Evolutionary conservation across 2,329 filamentous ascomycete genomes (phyloP), one percentile per base, ranked within the genome.

Genomic region (Periconia sp.): DNA sequence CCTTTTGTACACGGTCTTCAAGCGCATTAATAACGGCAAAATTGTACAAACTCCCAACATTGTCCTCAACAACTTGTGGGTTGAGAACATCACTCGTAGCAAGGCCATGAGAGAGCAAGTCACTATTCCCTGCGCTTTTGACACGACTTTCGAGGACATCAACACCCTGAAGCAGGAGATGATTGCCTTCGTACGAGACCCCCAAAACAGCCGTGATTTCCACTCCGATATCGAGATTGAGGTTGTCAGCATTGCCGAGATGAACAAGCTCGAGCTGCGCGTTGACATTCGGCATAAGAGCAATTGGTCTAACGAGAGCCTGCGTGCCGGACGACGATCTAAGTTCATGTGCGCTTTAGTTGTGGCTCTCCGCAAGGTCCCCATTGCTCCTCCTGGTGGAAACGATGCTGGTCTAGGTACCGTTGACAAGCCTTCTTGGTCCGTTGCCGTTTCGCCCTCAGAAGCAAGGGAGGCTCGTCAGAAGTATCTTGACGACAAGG

Each of bases 311-410:
- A 79, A 96, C 70, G 92, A 96, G 56, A 79, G 82, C 1, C 80
- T 96, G 28, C 87, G 92, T 28, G 86, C 86, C 13, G 81, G 87
- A 5, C 85, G 92, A 38, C 85, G 92, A 48, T 95, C 88, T 68
- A 97, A 96, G 72, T 97, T 99, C 74, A 95, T 97, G 85, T 96
- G 92, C 65, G 94, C 94, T 1, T 77, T 99, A 45, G 86, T 94
- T 4, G 72, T 91, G 7, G 91, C 92, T 3, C 75, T 96, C 45
- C 88, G 90, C 72, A 91, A 87, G 73, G 80, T 99, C 13, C 92
- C 92, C 8, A 92, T 99, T 63, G 81, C 89, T 57, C 84, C 77
- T 15, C 92, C 92, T 42, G 91, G 87, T 28, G 91, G 87, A 46
- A 88, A 85, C 42, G 75, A 73, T 48, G 76, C 81, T 44, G 82